Evolutionary conservation across 495 filamentous ascomycete genomes (phyloP).

Genomic region (Talaromyces stipitatus): DNA sequence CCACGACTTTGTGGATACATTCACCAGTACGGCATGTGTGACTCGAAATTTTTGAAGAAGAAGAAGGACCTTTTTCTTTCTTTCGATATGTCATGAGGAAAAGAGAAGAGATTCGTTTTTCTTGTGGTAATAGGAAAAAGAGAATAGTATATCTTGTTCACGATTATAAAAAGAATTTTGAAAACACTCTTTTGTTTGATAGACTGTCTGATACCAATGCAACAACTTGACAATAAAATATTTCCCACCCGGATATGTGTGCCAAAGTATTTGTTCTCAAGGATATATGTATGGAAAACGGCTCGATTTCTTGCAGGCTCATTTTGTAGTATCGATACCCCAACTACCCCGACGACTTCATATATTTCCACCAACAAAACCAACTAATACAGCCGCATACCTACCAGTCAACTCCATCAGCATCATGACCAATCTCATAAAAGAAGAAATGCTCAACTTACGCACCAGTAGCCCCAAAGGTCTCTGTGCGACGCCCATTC

Average conservation of each 20-base stretch:
- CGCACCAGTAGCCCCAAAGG: not conserved
- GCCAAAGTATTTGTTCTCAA: no score
- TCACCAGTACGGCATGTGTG: conserved; percentile 5
- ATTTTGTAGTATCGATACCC: not conserved
- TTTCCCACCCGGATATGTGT: no score
- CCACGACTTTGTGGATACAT: conserved; percentile 17
- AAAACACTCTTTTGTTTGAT: not conserved
- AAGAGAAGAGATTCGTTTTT: not conserved
- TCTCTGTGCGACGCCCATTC: not conserved
- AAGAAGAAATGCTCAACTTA: no score
- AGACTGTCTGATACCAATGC: not conserved
- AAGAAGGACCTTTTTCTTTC: not conserved
- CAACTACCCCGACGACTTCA: not conserved
- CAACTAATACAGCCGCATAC: not conserved
- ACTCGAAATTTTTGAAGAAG: conserved; percentile 2
- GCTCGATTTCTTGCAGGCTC: no score
- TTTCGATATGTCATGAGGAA: not conserved
- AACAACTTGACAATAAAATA: not conserved
- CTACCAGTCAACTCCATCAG: not conserved
- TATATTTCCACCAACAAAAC: not conserved
- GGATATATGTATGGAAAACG: no score
- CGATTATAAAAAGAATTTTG: not conserved
- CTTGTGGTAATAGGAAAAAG: not conserved
- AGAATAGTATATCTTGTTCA: not conserved
- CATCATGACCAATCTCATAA: not conserved